Evolutionary conservation across 169 alveolate genomes (phyloP), one percentile per base, ranked within the genome.

Genomic region (Eimeria maxima): DNA sequence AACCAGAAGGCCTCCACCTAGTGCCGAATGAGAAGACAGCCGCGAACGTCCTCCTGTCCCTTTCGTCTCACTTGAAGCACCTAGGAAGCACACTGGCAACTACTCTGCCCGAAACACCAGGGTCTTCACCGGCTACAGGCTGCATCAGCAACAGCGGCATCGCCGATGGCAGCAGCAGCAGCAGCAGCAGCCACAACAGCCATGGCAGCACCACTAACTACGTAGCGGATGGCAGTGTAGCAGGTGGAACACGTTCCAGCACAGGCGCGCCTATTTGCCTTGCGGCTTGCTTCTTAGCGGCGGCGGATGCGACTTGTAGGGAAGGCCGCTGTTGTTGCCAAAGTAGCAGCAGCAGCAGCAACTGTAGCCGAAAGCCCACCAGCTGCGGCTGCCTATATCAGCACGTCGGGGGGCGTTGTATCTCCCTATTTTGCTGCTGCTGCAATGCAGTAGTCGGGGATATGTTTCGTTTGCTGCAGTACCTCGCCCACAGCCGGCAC

Each of bases 391-490:
- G 93, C 24, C 81, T 57, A 38, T 60, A 20, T 42, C 76, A 60
- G 33, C 93, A 86, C 24, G 76, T 44, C 27, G 93, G 93, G 63
- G 80, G 93, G n/a, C 24, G 71, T 55, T 29, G 29, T 8, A 2
- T 3, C 29, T 42, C 50, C 55, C 33, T 86, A 27, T 86, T 86
- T 86, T 86, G 95, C 86, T 89, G 95, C 95, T 89, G 95, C 95
- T 65, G 95, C 65, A 42, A 38, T 14, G n/a, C 93, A 63, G 93
- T 86, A 11, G 93, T 63, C 27, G 24, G 29, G 14, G 95, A 89
- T 63, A 1, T 27, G 11, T 89, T 89, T 16, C 22, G 76, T 16
- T 47, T 67, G 86, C 95, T 89, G 95, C 95, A 89, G 86, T 60
- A 86, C 50, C 93, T 86, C 63, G 76, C 93, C 3, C 63, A 20